These are phyloP conservation scores for Grigorovia humatica DNA, from an alignment of 805 yeast genomes.

Conservation along the genomic window DNA sequence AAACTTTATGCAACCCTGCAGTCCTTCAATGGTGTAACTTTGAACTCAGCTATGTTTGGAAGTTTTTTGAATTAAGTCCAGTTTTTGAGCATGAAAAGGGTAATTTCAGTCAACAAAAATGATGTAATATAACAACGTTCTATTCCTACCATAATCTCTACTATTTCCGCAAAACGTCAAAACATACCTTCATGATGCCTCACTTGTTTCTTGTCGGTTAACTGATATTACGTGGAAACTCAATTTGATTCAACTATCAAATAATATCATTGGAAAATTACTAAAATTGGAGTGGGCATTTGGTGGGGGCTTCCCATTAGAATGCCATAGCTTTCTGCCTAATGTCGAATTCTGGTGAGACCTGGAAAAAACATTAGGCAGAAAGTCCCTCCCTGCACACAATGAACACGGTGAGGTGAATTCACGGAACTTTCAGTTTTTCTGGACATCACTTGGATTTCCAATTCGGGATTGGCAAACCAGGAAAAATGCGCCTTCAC, in stretches of 20 bases:
- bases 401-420: background rate
- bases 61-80: no score
- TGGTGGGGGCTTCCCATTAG: background rate
- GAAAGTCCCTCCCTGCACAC: background rate
- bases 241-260: background rate
- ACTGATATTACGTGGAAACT: constrained; percentile 1
- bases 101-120: background rate
- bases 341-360: background rate
- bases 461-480: background rate
- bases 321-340: background rate
- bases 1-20: no score
- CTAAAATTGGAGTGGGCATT: background rate
- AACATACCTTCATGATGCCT: constrained; percentile 6
- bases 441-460: background rate
- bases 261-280: background rate
- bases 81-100: background rate
- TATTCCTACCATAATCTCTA: background rate
- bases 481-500: no score
- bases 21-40: no score
- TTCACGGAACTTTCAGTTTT: background rate
- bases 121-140: background rate
- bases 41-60: no score
- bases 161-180: background rate
- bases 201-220: constrained; percentile 3
- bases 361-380: background rate